phyloP scores from a whole-genome alignment of 148 eudicot species.

The Beta vulgaris region DNA sequence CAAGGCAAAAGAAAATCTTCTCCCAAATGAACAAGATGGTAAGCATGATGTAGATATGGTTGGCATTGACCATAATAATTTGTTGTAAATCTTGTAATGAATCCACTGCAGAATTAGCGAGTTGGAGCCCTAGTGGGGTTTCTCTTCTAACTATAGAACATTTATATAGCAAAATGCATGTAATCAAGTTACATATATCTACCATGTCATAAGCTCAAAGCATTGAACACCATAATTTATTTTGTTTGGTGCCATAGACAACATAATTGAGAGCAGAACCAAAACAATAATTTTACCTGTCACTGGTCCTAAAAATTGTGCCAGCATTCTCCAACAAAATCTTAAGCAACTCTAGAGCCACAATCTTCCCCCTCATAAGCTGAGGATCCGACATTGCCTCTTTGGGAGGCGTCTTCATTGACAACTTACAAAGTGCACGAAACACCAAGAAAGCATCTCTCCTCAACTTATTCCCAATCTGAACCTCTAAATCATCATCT shows the following conservation, averaged over 20 bases:
- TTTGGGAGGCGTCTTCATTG: conserved; percentile 98
- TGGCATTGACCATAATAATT: neutral
- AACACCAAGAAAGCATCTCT: conserved; percentile 97
- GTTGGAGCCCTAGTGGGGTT: too few species aligned
- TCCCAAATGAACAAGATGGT: neutral
- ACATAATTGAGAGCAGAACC: neutral
- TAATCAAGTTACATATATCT: neutral
- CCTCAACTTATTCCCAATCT: conserved; percentile 92
- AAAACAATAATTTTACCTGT: conserved; percentile 50
- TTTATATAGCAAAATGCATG: neutral
- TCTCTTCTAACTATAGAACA: too few species aligned
- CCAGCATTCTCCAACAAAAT: conserved; percentile 99
- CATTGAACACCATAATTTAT: neutral
- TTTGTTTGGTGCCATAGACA: neutral
- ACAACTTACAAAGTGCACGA: conserved; percentile 87
- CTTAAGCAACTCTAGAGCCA: conserved; percentile 95
- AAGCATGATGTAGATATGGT: neutral
- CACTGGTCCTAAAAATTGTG: conserved; percentile 90
- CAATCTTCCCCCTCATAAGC: conserved; percentile 88
- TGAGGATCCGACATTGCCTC: conserved; percentile 83
- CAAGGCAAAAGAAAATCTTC: neutral
- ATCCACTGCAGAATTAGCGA: neutral
- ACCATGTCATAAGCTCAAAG: neutral
- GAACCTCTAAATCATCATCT: conserved; percentile 91
- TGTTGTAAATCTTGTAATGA: neutral